Evolutionary conservation across 345 rosid genomes (phyloP), one percentile per base, ranked within the genome.

Genomic region (Citrus hindsii): DNA sequence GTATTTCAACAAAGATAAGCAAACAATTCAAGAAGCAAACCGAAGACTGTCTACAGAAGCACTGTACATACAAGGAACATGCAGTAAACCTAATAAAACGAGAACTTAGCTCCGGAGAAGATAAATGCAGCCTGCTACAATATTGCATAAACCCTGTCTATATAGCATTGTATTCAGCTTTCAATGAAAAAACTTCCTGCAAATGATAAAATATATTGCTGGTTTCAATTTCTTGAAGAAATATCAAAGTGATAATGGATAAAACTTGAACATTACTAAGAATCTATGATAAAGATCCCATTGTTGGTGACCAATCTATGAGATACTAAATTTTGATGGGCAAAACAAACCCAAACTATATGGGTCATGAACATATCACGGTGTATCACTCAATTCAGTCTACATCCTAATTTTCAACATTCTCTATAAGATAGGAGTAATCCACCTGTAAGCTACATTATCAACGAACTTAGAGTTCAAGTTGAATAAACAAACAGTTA

Each of bases 161-260:
- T 32, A 33, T 21, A 51, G 58, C 12, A 63, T 65, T n/a, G 30
- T 27, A 56, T 27, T 32, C 77, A 66, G 75, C 73, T 18, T 9
- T 16, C 59, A 22, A 32, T 46, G 28, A 37, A 67, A 55, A 22
- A 35, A 37, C 24, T 32, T 81, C 82, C 84, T 81, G 82, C 66
- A 78, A 78, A 16, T 22, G 40, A 75, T 6, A 27, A 56, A 76
- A 64, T 64, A n/a, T 76, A 65, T 33, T 0, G 16, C n/a, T 51
- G 6, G 33, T 33, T 76, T 38, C 48, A 46, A 30, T n/a, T 2
- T 28, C 13, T 61, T 60, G n/a, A 74, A 73, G 66, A 38, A 30
- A 71, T 9, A 71, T 37, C 24, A 37, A 73, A 73, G 76, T 56
- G 18, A 13, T 24, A 35, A 37, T 13, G 59, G 76, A 55, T 19